Percentiles rank a stretch among this genome's conserved stretches.
phyloP scores from a whole-genome alignment of 148 eudicot genomes.

The Linanthus parryae region DNA sequence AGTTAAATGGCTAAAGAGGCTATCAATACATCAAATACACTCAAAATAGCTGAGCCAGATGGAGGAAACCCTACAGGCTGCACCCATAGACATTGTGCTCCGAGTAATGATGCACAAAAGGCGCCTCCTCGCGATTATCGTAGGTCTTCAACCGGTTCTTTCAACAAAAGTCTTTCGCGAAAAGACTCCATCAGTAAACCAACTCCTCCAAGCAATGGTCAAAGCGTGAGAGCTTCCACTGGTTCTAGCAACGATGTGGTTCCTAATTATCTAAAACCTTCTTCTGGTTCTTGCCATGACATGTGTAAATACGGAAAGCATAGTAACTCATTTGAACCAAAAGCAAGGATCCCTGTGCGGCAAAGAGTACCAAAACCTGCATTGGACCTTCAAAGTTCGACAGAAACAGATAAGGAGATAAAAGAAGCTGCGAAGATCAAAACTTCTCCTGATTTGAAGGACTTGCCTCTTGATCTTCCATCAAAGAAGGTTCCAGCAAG shows the following conservation, averaged over 20 bases:
- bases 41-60: constrained; percentile 11
- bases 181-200: constrained; percentile 24
- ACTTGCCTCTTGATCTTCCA: constrained; percentile 13
- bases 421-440: constrained; percentile 22
- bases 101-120: constrained; percentile 15
- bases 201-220: constrained; percentile 16
- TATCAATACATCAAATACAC: constrained; percentile 4
- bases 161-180: too few species aligned
- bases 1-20: constrained; percentile 40
- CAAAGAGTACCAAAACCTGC: constrained; percentile 29
- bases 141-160: constrained; percentile 53
- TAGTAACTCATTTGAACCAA: constrained; percentile 29
- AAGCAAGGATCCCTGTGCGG: constrained; percentile 18
- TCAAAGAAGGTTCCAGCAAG: constrained; percentile 20
- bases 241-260: constrained; percentile 77
- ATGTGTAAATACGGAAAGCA: constrained; percentile 66
- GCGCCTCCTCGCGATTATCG: constrained; percentile 22
- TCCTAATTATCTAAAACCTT: constrained; percentile 75
- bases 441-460: constrained; percentile 15
- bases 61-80: constrained; percentile 17
- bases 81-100: constrained; percentile 21
- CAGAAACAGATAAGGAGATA: constrained; percentile 28
- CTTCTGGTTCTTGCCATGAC: constrained; percentile 90
- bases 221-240: constrained; percentile 47
- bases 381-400: constrained; percentile 12